Conservation (phyloP, 768 basidiomycete genomes). For the Kondoa subrosea region DNA sequence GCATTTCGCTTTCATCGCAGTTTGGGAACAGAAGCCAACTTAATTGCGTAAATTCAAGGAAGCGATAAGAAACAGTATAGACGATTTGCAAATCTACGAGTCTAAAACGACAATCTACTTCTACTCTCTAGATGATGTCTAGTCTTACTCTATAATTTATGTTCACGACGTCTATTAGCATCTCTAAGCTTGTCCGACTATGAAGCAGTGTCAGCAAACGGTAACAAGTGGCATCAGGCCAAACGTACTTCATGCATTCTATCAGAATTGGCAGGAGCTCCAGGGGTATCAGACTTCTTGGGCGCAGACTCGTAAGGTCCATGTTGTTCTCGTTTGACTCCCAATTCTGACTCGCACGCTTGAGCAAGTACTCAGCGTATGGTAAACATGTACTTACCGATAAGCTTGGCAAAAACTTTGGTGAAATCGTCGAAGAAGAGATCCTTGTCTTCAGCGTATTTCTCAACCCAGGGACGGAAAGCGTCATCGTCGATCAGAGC, state of each 20-base stretch:
- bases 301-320: constrained; percentile 17
- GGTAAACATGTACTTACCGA: not conserved
- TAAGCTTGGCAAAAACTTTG: constrained; percentile 17
- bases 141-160: not conserved
- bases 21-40: too few species aligned
- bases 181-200: not conserved
- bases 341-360: constrained; percentile 3
- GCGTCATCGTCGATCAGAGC: constrained; percentile 69
- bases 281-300: constrained; percentile 15
- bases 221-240: too few species aligned
- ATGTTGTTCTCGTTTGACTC: constrained; percentile 11
- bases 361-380: not conserved
- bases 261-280: constrained; percentile 11
- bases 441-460: constrained; percentile 65
- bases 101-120: too few species aligned
- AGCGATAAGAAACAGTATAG: too few species aligned
- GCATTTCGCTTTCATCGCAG: too few species aligned
- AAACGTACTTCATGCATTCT: not conserved
- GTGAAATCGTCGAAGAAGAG: constrained; percentile 84
- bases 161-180: not conserved
- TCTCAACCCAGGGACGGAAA: constrained; percentile 74
- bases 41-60: too few species aligned
- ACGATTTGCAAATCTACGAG: too few species aligned
- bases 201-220: too few species aligned
- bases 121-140: not conserved